Evolutionary conservation across 805 yeast genomes (phyloP).

Genomic region (Pichia scutulata): DNA sequence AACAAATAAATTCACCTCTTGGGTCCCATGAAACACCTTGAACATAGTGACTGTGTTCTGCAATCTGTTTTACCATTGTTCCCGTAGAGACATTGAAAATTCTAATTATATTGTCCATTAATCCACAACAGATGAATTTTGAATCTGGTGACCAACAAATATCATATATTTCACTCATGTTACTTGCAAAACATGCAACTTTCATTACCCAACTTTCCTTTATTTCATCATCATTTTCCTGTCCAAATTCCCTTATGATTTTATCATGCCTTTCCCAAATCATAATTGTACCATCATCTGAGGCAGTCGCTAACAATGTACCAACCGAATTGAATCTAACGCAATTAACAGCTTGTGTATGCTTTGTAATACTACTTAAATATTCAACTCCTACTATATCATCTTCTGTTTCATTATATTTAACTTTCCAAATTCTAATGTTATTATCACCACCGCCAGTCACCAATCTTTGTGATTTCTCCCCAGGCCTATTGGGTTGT

Average conservation of each 20-base stretch:
- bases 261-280: conserved; percentile 63
- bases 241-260: conserved; percentile 54
- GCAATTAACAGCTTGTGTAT: conserved; percentile 90
- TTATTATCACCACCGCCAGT: conserved; percentile 96
- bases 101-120: conserved; percentile 81
- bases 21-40: conserved; percentile 99
- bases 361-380: conserved; percentile 74
- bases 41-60: conserved; percentile 80
- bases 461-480: conserved; percentile 44
- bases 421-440: conserved; percentile 44
- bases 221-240: conserved; percentile 42
- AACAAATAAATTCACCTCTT: conserved; percentile 59
- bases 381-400: conserved; percentile 50
- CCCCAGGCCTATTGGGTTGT: conserved; percentile 36
- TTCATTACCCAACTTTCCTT: conserved; percentile 71
- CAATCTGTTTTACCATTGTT: conserved; percentile 46
- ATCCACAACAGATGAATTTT: conserved; percentile 69
- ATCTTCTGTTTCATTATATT: conserved; percentile 17
- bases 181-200: conserved; percentile 44
- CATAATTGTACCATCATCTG: conserved; percentile 88
- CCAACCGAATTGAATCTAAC: conserved; percentile 76
- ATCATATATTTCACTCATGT: conserved; percentile 79
- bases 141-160: conserved; percentile 89
- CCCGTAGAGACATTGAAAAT: conserved; percentile 57
- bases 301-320: conserved; percentile 72